Evolutionary conservation across 176 grass and related monocot genomes (phyloP).

Genomic region (Phragmites australis): DNA sequence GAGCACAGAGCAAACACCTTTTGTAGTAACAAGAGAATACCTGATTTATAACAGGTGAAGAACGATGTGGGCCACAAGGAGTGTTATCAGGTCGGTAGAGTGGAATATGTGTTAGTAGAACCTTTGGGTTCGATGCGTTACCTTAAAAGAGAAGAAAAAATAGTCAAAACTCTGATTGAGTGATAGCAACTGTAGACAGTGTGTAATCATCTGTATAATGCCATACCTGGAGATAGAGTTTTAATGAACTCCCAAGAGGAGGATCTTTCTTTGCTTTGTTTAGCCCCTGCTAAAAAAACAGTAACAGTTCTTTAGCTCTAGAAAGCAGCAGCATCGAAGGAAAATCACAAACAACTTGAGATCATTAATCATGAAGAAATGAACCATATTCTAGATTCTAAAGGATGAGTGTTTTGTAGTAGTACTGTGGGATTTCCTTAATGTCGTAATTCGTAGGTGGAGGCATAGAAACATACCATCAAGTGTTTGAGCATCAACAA

Average conservation of each 20-base stretch:
- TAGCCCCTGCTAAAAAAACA: conserved; percentile 54
- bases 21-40: conserved; percentile 39
- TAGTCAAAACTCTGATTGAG: conserved; percentile 28
- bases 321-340: conserved; percentile 9
- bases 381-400: conserved; percentile 14
- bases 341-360: not conserved
- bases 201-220: conserved; percentile 30
- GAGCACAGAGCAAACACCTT: conserved; percentile 25
- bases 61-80: conserved; percentile 78
- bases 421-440: conserved; percentile 21
- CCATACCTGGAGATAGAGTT: conserved; percentile 65
- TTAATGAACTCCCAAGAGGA: conserved; percentile 89
- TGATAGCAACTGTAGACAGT: conserved; percentile 17
- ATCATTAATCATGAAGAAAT: conserved; percentile 25
- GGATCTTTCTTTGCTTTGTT: conserved; percentile 72
- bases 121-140: conserved; percentile 60
- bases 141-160: conserved; percentile 49
- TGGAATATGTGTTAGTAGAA: conserved; percentile 92
- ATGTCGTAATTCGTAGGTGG: conserved; percentile 20
- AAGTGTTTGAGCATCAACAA: conserved; percentile 96
- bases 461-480: conserved; percentile 66
- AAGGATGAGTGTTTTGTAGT: conserved; percentile 27
- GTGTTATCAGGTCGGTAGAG: conserved; percentile 80
- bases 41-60: conserved; percentile 91
- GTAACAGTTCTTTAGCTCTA: conserved; percentile 31